Conservation (phyloP, 2,329 filamentous ascomycete species). For the Aspergillus pseudonomiae region DNA sequence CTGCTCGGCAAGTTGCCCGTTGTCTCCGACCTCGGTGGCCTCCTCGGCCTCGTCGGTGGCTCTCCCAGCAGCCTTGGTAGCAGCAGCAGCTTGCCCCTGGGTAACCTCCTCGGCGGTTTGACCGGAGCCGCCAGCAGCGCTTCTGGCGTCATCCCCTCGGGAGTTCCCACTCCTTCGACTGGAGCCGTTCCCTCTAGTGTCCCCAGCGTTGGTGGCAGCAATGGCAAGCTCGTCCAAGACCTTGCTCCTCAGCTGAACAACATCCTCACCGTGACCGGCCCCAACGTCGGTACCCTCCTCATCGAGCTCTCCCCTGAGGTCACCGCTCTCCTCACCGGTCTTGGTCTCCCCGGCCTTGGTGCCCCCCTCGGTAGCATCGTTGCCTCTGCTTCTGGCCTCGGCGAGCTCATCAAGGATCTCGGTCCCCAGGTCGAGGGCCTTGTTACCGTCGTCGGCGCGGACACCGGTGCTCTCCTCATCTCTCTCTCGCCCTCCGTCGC, state of each 20-base stretch:
- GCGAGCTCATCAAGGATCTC: not conserved
- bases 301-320: constrained; percentile 35
- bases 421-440: not conserved
- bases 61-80: not conserved
- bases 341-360: constrained; percentile 30
- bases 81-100: not conserved
- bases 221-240: not conserved
- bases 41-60: not conserved
- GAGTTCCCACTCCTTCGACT: not conserved
- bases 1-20: not conserved
- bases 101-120: not conserved
- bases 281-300: constrained; percentile 30
- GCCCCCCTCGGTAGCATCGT: constrained; percentile 31
- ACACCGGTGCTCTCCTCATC: constrained; percentile 31
- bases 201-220: not conserved
- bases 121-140: not conserved
- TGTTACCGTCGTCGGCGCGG: constrained; percentile 30
- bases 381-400: constrained; percentile 10
- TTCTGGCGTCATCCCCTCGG: not conserved
- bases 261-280: constrained; percentile 30
- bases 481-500: constrained; percentile 33
- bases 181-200: not conserved
- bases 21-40: not conserved
- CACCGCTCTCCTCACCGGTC: constrained; percentile 29
- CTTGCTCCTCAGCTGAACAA: not conserved